Base-by-base conservation (phyloP, 2,329 filamentous ascomycete species). In the Sporothrix humicola region DNA sequence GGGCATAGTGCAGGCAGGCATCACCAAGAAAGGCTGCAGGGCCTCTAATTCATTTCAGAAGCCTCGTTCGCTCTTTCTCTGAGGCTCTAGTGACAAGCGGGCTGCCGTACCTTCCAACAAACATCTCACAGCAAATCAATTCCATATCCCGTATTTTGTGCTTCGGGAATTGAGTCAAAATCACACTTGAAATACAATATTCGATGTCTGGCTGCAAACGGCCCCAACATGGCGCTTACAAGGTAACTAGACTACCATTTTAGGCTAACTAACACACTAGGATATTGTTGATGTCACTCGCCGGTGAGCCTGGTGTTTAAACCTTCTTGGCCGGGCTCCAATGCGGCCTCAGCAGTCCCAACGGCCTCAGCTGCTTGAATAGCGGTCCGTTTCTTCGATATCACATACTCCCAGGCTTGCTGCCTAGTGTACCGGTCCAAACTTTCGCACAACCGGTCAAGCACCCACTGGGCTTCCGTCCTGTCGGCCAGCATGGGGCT, bases 381-480 rank as follows among this genome's bases (percentile, higher is more conserved):
- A 6, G 9, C 7, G 17, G 59, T n/a, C 12, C 15, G 12, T 8
- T 15, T 66, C 61, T 20, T 44, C 10, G 17, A 44, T 42, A n/a
- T 23, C 20, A 10, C n/a, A 42, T 71, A 20, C 54, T 42, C 7
- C 52, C 52, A 58, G 23, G 73, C 73, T 17, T 74, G 73, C 52
- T 52, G 61, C 56, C 73, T 54, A 13, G 74, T 77, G 74, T 83
- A 83, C 23, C 82, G 76, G 74, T 80, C 80, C 78, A 93, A 79
- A 78, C 89, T 91, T 80, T 92, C 90, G 78, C 88, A 90, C 13
- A 93, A 80, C 48, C 89, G 84, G 79, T 91, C 87, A 1, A 93
- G 81, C 72, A 93, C 82, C 87, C 91, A 93, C 79, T 92, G 89
- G 0, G 89, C 85, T 81, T 93, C 91, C 7, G 83, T 86, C 75